Evolutionary conservation across 805 yeast genomes (phyloP).

Genomic region (Tetrapisispora iriomotensis): DNA sequence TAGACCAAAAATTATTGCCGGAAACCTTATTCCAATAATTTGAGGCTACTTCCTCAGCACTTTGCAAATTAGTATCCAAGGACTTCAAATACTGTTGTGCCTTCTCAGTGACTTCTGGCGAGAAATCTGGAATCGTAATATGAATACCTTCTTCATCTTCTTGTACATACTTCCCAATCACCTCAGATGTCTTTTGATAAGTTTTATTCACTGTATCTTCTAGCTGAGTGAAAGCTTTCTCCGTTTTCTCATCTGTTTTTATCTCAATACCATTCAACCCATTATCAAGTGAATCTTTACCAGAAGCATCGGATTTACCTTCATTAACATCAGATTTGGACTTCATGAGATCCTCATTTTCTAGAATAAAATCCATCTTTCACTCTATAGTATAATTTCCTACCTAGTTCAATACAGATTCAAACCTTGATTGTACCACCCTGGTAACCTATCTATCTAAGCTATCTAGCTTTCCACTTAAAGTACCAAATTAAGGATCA

Average conservation of each 20-base stretch:
- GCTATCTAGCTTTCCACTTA: too few relatives aligned
- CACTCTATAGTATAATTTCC: too few relatives aligned
- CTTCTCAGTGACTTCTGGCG: conserved; percentile 19
- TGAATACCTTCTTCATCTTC: conserved; percentile 21
- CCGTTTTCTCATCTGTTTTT: conserved; percentile 39
- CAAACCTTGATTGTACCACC: too few relatives aligned
- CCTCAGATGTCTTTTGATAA: conserved; percentile 21
- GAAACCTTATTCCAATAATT: conserved; percentile 26
- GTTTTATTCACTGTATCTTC: conserved; percentile 40
- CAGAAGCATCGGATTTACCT: neutral
- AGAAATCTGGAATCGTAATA: conserved; percentile 17
- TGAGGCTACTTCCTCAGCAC: conserved; percentile 63
- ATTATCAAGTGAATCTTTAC: neutral
- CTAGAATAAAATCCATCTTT: conserved; percentile 25
- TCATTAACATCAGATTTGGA: neutral
- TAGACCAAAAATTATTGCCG: conserved; percentile 22
- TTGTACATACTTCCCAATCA: conserved; percentile 12
- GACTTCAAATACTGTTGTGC: conserved; percentile 61
- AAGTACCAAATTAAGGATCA: too few relatives aligned
- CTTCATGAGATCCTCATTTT: conserved; percentile 18
- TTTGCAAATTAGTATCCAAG: conserved; percentile 64
- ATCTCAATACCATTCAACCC: neutral
- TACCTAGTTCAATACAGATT: too few relatives aligned
- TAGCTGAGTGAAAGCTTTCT: conserved; percentile 40
- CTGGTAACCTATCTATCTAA: too few relatives aligned